Base-by-base conservation (phyloP, 495 filamentous ascomycete genomes). In the Penicillium samsonianum region DNA sequence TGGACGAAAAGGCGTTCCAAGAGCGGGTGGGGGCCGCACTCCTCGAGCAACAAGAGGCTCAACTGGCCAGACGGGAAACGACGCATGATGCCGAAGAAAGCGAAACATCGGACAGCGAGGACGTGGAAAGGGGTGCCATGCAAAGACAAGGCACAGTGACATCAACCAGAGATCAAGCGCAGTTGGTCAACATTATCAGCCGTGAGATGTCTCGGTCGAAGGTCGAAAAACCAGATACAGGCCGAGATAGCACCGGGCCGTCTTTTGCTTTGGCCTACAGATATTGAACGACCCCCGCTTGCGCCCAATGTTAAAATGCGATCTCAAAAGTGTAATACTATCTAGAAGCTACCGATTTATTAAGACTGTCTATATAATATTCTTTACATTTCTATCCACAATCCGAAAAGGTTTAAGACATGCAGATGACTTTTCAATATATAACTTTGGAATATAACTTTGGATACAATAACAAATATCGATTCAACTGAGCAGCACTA, bases 11-110 rank as follows among this genome's bases (percentile, higher is more conserved):
- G 42, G 55, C 59, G 8, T 64, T 60, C 33, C 53, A 65, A 35
- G 57, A 65, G 26, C 64, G 66, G 17, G 22, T 79, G 9, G 54
- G 62, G 11, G 64, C 64, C 2, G 70, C 73, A 0, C 40, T 76
- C 8, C 52, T 20, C 1, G 57, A 59, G 22, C 52, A 47, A 37
- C 33, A 57, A 25, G 41, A 33, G 26, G 23, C 12, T 25, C 50
- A 44, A 8, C 19, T 45, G 8, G 25, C 11, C 0, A 37, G 37
- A n/a, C 43, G 37, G 23, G 48, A 57, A 33, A 33, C 44, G 1
- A 14, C n/a, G 17, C 53, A 19, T 3, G 50, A 48, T 37, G 19
- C 1, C 9, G 28, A 43, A 17, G 57, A 43, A 17, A 44, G 28
- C 11, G 50, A 35, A n/a, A 45, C 26, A 4, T 40, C 59, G 2